Evolutionary conservation across 352 stramenopile genomes (phyloP).

Genomic region (Aphanomyces euteiches): DNA sequence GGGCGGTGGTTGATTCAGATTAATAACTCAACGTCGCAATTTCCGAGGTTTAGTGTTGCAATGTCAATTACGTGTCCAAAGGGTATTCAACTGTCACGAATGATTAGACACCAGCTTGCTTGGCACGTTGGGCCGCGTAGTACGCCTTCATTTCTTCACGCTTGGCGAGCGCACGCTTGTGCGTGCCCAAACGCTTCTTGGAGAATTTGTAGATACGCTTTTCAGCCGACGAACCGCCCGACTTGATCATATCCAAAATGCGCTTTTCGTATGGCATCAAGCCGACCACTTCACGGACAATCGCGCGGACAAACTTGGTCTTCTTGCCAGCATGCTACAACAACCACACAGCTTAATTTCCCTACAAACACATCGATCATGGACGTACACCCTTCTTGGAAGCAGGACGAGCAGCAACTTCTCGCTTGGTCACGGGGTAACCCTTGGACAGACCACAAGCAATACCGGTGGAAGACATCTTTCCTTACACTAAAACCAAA

Average conservation of each 20-base stretch:
- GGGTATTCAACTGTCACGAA: conserved; percentile 8
- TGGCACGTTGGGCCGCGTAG: conserved; percentile 95
- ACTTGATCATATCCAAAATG: conserved; percentile 99
- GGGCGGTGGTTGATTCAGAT: conserved; percentile 12
- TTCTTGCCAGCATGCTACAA: conserved; percentile 89
- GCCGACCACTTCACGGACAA: conserved; percentile 97
- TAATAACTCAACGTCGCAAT: conserved; percentile 16
- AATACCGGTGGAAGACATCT: conserved; percentile 88
- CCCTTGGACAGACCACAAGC: conserved; percentile 90
- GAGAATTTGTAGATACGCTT: conserved; percentile 99
- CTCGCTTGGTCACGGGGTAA: conserved; percentile 90
- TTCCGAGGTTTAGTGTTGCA: conserved; percentile 19
- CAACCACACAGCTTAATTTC: background rate
- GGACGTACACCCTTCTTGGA: conserved; percentile 88
- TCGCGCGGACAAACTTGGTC: conserved; percentile 91
- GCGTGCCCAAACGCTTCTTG: conserved; percentile 96
- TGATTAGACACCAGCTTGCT: conserved; percentile 67
- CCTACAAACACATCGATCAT: background rate
- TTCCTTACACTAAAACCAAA: conserved; percentile 33
- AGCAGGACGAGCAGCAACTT: conserved; percentile 78
- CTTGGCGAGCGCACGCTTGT: conserved; percentile 97
- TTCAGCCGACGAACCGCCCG: conserved; percentile 92
- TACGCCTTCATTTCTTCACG: conserved; percentile 99
- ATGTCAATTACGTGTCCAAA: conserved; percentile 8
- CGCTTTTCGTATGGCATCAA: conserved; percentile 99